These are phyloP conservation scores for Fraxinus cuspidata DNA, from an alignment of 257 asterid species.

Conservation along the genomic window DNA sequence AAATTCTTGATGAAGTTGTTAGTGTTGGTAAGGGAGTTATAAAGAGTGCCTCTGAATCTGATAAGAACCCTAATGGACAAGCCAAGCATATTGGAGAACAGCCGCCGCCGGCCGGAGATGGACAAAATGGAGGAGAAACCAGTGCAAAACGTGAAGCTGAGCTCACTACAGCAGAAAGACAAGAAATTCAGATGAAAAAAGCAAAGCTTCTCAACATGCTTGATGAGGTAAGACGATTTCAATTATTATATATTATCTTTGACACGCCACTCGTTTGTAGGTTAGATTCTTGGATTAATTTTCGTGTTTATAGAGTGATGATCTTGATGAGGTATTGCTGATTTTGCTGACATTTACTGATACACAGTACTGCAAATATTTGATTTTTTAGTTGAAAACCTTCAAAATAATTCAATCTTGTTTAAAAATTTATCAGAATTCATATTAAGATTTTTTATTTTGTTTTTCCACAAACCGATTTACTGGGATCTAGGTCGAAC, in stretches of 20 bases:
- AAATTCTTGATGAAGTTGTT: slow-evolving; percentile 93
- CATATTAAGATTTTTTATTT: background rate
- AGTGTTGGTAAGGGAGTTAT: slow-evolving; percentile 66
- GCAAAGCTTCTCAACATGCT: slow-evolving; percentile 97
- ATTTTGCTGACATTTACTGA: slow-evolving; percentile 21
- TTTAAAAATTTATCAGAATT: background rate
- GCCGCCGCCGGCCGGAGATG: slow-evolving; percentile 31
- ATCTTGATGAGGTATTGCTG: slow-evolving; percentile 22
- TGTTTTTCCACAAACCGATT: background rate
- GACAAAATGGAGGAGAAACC: slow-evolving; percentile 41
- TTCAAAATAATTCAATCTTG: too few species aligned
- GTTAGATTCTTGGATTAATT: too few species aligned
- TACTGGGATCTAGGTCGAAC: background rate
- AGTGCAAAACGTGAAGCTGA: slow-evolving; percentile 54
- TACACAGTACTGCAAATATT: background rate
- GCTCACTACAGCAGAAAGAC: slow-evolving; percentile 77
- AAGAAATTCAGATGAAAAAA: slow-evolving; percentile 96
- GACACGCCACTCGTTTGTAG: too few species aligned
- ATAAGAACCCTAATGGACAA: slow-evolving; percentile 30
- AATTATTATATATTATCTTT: too few species aligned
- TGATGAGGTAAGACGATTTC: slow-evolving; percentile 65
- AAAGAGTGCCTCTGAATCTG: slow-evolving; percentile 34
- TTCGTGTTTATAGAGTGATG: background rate
- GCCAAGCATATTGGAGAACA: slow-evolving; percentile 46
- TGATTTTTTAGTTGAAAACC: too few species aligned